phyloP scores from a whole-genome alignment of 2,329 filamentous ascomycete species.

The Epichloe typhina region DNA sequence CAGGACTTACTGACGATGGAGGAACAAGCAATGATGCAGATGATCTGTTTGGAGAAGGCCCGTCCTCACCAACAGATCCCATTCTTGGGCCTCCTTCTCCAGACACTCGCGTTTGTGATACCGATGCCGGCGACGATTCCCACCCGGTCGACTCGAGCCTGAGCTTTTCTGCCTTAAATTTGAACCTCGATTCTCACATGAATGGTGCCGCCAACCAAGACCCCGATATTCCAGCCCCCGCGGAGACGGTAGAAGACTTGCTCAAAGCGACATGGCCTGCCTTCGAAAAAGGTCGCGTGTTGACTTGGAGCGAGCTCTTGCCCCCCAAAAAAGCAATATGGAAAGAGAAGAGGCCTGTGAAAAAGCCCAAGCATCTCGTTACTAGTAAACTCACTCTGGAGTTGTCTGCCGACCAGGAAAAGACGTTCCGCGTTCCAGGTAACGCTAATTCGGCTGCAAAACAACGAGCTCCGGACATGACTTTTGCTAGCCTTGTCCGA shows the following conservation, averaged over 20 bases:
- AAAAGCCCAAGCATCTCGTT: constrained; percentile 67
- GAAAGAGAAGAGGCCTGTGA: constrained; percentile 63
- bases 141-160: constrained; percentile 19
- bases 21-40: constrained; percentile 48
- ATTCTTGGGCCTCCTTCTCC: constrained; percentile 31
- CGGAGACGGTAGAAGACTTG: constrained; percentile 61
- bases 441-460: constrained; percentile 38
- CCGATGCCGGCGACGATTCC: constrained; percentile 22
- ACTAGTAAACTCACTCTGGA: constrained; percentile 85
- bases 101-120: constrained; percentile 27
- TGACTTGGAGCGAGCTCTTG: constrained; percentile 72
- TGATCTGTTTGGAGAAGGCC: constrained; percentile 56
- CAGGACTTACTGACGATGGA: constrained; percentile 44
- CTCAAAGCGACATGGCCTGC: constrained; percentile 70
- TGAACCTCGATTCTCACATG: constrained; percentile 31
- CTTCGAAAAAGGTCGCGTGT: constrained; percentile 61
- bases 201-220: constrained; percentile 41
- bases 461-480: constrained; percentile 39
- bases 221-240: constrained; percentile 51
- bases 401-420: constrained; percentile 73
- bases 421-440: constrained; percentile 64
- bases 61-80: constrained; percentile 33
- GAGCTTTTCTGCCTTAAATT: constrained; percentile 31
- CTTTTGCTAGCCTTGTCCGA: constrained; percentile 34
- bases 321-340: constrained; percentile 72